Conservation (phyloP, 495 filamentous ascomycete species). For the Letharia lupina region DNA sequence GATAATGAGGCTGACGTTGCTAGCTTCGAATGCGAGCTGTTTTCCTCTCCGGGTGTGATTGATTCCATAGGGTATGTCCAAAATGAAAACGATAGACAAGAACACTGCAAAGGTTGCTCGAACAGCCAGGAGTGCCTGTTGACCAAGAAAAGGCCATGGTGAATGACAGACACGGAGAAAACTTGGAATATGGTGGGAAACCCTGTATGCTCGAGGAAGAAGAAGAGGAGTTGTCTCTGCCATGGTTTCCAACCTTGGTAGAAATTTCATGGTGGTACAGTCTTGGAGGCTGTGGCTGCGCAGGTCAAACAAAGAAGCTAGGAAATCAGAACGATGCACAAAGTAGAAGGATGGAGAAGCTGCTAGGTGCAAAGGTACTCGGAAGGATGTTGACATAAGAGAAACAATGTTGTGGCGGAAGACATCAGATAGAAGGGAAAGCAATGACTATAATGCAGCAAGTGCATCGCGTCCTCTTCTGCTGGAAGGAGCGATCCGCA, state of each 20-base stretch:
- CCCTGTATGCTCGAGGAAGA: conserved; percentile 29
- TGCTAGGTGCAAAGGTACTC: conserved; percentile 1
- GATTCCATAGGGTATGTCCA: conserved; percentile 32
- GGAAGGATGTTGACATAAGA: conserved; percentile 4
- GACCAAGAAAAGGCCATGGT: conserved; percentile 37
- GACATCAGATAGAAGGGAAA: not conserved
- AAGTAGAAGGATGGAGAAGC: conserved; percentile 10
- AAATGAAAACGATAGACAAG: conserved; percentile 33
- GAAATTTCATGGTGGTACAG: not conserved
- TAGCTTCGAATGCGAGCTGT: conserved; percentile 41
- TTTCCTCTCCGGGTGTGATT: conserved; percentile 25
- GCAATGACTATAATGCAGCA: not conserved
- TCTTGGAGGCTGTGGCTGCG: not conserved
- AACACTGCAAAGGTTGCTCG: conserved; percentile 36
- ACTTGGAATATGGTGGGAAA: conserved; percentile 32
- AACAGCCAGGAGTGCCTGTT: conserved; percentile 34
- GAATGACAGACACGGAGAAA: conserved; percentile 46
- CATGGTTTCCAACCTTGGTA: conserved; percentile 5
- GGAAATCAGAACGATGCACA: conserved; percentile 1
- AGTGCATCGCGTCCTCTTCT: not conserved
- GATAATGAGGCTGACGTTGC: conserved; percentile 36
- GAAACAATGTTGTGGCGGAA: not conserved
- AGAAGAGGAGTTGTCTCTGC: conserved; percentile 35
- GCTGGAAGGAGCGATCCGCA: not conserved
- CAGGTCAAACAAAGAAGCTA: not conserved